Percentiles rank a stretch among this genome's conserved stretches.
Conservation (phyloP, 2,329 filamentous ascomycete species). For the Exserohilum turcica region DNA sequence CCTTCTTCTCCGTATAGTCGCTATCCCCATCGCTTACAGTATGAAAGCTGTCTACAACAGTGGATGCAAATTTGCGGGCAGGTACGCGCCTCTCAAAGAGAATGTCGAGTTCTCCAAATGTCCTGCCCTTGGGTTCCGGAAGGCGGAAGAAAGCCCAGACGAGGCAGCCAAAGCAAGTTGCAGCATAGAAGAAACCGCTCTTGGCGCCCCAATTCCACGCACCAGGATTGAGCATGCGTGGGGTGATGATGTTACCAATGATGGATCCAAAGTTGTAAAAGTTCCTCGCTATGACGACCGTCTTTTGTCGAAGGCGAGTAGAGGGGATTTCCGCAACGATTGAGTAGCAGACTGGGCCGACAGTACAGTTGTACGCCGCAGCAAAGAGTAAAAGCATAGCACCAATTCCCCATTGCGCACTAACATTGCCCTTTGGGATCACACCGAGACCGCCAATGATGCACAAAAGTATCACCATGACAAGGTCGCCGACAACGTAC, state of each 20-base stretch:
- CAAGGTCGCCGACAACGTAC: conserved; percentile 70
- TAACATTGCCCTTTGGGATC: conserved; percentile 44
- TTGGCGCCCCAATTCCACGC: conserved; percentile 72
- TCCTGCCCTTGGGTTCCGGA: conserved; percentile 77
- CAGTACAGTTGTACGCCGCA: conserved; percentile 80
- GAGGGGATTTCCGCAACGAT: conserved; percentile 85
- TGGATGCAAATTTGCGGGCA: conserved; percentile 39
- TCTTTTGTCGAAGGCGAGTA: conserved; percentile 85
- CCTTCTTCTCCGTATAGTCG: conserved; percentile 33
- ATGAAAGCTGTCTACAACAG: conserved; percentile 34
- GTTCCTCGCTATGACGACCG: conserved; percentile 81
- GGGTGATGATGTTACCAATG: conserved; percentile 62
- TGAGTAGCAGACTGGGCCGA: conserved; percentile 89
- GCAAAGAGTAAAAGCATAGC: conserved; percentile 51
- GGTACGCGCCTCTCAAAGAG: conserved; percentile 67
- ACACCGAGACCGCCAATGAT: conserved; percentile 82
- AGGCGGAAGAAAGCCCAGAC: conserved; percentile 80
- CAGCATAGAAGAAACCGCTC: conserved; percentile 85
- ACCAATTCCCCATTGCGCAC: conserved; percentile 53
- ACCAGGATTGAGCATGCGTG: conserved; percentile 44
- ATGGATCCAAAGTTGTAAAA: conserved; percentile 79
- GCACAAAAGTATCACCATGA: conserved; percentile 67
- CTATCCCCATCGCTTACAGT: conserved; percentile 23
- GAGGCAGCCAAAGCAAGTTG: conserved; percentile 76
- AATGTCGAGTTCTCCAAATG: conserved; percentile 83